Percentiles rank a stretch among this genome's conserved stretches.
Conservation (phyloP, 305 asterid species). For the Euphrasia arctica region DNA sequence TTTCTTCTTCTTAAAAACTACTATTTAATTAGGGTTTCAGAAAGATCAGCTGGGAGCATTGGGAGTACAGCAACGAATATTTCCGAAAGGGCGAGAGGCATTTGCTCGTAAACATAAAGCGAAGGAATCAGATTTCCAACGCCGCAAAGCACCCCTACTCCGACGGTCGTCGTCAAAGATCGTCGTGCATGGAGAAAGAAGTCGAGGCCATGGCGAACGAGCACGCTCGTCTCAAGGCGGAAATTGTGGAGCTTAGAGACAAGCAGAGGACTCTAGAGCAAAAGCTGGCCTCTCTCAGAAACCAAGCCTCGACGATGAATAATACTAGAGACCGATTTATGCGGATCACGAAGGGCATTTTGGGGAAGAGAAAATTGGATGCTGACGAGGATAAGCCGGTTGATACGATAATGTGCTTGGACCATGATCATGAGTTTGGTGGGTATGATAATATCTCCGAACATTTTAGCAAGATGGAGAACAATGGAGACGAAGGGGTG, state of each 20-base stretch:
- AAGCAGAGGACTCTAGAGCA: conserved; percentile 24
- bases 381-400: neutral
- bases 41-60: conserved; percentile 40
- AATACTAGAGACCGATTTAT: neutral
- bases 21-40: conserved; percentile 37
- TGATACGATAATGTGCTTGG: neutral
- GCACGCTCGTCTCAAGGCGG: conserved; percentile 18
- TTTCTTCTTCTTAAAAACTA: too few species aligned
- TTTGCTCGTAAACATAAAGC: conserved; percentile 37
- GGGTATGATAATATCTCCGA: neutral
- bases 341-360: neutral
- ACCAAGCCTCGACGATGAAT: neutral
- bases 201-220: conserved; percentile 17
- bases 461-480: conserved; percentile 21
- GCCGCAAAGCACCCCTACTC: neutral
- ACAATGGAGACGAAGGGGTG: conserved; percentile 24
- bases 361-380: conserved; percentile 18
- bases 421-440: neutral
- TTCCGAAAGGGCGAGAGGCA: conserved; percentile 42
- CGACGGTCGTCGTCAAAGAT: neutral
- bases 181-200: conserved; percentile 7
- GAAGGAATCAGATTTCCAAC: conserved; percentile 22
- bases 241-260: conserved; percentile 26
- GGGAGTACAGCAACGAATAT: conserved; percentile 43
- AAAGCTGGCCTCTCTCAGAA: conserved; percentile 21